Evolutionary conservation across 2,329 filamentous ascomycete species (phyloP), one percentile per base, ranked within the genome.

Genomic region (Sordariomycetes sp.): DNA sequence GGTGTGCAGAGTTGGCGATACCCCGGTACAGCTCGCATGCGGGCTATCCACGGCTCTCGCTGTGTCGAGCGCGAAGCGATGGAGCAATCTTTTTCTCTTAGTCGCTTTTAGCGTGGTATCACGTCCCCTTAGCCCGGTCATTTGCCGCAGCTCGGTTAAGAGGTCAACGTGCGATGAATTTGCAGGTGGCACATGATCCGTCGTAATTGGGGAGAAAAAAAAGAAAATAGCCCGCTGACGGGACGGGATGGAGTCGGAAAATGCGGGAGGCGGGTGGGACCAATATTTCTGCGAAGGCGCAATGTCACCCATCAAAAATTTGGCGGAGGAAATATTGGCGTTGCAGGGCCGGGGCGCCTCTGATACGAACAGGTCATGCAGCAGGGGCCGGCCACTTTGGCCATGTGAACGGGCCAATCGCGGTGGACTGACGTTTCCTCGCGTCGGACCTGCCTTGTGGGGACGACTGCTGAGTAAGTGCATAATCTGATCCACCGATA

Each of bases 351-450:
- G 11, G 18, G n/a, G n/a, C n/a, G 7, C 46, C 32, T 57, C 55
- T 57, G 55, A 57, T 57, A 57, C 50, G 43, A 28, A 53, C 48
- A 32, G 37, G 25, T 52, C 32, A 48, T 25, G 18, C 50, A 53
- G 48, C 55, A 57, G 53, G 55, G 55, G 55, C 25, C 48, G 32
- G 48, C 48, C 18, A 37, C 18, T 40, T 20, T 22, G 40, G 11
- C 55, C 55, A 35, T 18, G n/a, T 11, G 10, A 28, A 25, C 12
- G 20, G 22, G 8, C 55, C 55, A 57, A 57, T 57, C 14, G 50
- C 37, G 35, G 34, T 10, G 46, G 48, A 57, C 55, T 57, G 55
- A 57, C 55, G 55, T 57, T 57, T 53, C 24, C 24, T 22, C 28
- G 51, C n/a, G 51, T n/a, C 46, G 20, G 46, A 24, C 46, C 20